Base-by-base conservation (phyloP, 805 yeast species). In the Cyberlindnera samutprakarnensis region DNA sequence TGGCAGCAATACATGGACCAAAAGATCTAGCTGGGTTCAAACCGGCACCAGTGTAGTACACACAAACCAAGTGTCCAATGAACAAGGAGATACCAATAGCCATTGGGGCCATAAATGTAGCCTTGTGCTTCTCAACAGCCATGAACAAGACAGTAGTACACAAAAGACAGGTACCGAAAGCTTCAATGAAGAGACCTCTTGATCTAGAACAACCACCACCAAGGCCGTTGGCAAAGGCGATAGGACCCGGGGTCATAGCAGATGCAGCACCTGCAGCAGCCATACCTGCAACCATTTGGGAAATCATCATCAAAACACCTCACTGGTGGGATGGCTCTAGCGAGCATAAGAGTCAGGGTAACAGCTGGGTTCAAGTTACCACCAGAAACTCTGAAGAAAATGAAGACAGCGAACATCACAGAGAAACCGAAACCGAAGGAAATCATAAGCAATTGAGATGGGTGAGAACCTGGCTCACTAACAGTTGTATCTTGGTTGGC, bases 321-420 rank as follows among this genome's bases (percentile, higher is more conserved):
- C 20, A 79, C 39, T 35, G 87, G 85, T 25, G 85, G 70, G 38
- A 81, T 68, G 34, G 85, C 90, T 42, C 82, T 70, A 14, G 83
- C 78, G 27, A 81, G 61, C n/a, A 75, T 69, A 52, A 85, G 63
- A 18, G 87, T 63, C 25, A 83, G 64, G 15, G 94, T 78, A 25
- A 85, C 94, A 31, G 92, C 90, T 10, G 95, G 95, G 64, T 85
- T 85, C 55, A 85, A 70, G 63, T 82, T 83, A 64, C 92, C 95
- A 51, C 95, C 95, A 24, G 92, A 80, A 39, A 85, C 72, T 56
- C 85, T 72, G 63, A 68, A 78, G 49, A 80, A 74, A 47, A 75
- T 59, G 48, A 75, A 72, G 30, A 81, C 83, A 46, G 72, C 74
- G 43, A 80, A 77, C 75, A 80, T 72, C 34, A 85, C 86, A 46